phyloP scores from a whole-genome alignment of 2,329 filamentous ascomycete species.

The Fusarium sp. region DNA sequence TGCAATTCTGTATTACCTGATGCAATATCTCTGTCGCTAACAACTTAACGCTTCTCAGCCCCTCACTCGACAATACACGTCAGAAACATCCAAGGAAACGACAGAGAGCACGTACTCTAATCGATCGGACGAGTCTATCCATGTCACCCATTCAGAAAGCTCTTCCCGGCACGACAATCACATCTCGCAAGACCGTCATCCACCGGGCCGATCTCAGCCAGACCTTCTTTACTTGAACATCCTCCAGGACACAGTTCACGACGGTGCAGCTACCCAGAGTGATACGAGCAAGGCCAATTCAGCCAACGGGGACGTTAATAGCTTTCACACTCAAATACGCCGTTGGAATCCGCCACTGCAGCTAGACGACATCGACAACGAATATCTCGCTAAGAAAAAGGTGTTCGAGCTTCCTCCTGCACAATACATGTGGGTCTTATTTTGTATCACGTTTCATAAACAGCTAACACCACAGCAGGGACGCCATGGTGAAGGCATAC shows the following conservation, averaged over 20 bases:
- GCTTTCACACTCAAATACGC: constrained; percentile 11
- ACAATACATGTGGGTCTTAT: constrained; percentile 4
- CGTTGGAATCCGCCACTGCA: constrained; percentile 17
- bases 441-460: accelerated
- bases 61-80: background rate
- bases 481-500: constrained; percentile 25
- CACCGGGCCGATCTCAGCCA: background rate
- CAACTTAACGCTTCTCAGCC: background rate
- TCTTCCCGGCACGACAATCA: background rate
- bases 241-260: constrained; percentile 23
- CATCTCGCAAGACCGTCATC: background rate
- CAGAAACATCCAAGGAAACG: background rate
- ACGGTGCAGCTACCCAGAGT: accelerated
- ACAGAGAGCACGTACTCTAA: background rate
- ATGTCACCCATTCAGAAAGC: background rate
- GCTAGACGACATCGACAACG: constrained; percentile 26
- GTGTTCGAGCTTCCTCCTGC: constrained; percentile 34
- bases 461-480: background rate
- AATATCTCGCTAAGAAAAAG: constrained; percentile 36
- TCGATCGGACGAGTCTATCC: background rate
- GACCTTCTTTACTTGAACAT: constrained; percentile 39
- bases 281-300: background rate
- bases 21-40: background rate
- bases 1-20: too few relatives aligned
- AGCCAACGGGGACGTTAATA: background rate